Evolutionary conservation across 2,329 filamentous ascomycete species (phyloP), one percentile per base, ranked within the genome.

Genomic region (Pseudogymnoascus sp.): DNA sequence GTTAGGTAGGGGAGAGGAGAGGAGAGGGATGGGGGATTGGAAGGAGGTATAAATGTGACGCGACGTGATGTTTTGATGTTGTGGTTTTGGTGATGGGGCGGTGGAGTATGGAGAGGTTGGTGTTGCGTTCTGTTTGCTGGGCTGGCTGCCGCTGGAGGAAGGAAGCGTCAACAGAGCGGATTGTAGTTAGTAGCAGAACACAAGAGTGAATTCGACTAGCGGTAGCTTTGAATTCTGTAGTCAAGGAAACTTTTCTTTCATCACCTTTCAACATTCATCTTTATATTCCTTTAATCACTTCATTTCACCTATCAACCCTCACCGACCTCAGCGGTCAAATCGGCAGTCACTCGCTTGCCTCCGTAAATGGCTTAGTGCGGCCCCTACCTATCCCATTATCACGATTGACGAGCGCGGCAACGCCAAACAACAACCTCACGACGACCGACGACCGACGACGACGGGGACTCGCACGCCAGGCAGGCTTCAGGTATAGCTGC

Each of bases 61-160:
- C 47, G 47, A 33, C 47, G 47, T 53, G 47, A 53, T 53, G 47
- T 53, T 53, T 53, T 53, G 47, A 20, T 53, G 47, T 53, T 53
- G 47, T 53, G 28, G 47, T 35, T 53, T 53, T 53, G 43, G 43
- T 53, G 47, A 35, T 33, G 47, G 43, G 47, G 47, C 47, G 47
- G 47, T 53, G 28, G 28, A 33, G 47, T 53, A 4, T 18, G 28
- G 47, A 53, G 25, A 53, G 47, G 47, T 53, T 53, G 47, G 47
- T 53, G 47, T 53, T 53, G 47, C 47, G 33, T 35, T 53, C 47
- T 35, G 47, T 53, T 53, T 53, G 47, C 47, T 53, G 28, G 43
- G 47, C 47, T 28, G 25, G 5, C 47, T 33, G 28, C 47, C 28
- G 28, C 28, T 53, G 47, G 20, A 14, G 47, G 47, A 53, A 35